Percentiles rank a stretch among this genome's conserved stretches.
These are phyloP conservation scores for Periconia macrospinosa DNA, from an alignment of 2,329 filamentous ascomycete species.

Conservation along the genomic window DNA sequence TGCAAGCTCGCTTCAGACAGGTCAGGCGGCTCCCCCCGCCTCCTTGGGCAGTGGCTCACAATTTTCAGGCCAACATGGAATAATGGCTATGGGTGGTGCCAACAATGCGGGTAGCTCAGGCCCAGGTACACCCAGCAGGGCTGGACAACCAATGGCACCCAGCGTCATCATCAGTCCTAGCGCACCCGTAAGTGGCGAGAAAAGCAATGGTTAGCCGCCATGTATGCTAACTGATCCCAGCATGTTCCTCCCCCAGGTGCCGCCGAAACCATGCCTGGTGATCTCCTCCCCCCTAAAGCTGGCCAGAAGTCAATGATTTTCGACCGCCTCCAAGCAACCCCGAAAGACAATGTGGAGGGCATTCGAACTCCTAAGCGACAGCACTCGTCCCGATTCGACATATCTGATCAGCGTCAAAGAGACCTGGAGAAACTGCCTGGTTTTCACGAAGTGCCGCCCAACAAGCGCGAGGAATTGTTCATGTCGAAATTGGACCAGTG, in stretches of 20 bases:
- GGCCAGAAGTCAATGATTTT: conserved; percentile 87
- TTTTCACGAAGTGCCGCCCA: conserved; percentile 96
- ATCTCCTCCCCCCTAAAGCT: conserved; percentile 90
- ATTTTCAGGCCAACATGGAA: conserved; percentile 35
- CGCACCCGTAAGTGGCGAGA: conserved; percentile 60
- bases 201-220: not conserved
- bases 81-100: conserved; percentile 34
- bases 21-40: conserved; percentile 33
- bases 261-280: conserved; percentile 96
- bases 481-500: conserved; percentile 99
- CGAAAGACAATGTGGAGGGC: conserved; percentile 94
- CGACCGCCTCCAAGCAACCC: conserved; percentile 86
- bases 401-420: conserved; percentile 84
- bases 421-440: conserved; percentile 96
- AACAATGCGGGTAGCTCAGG: conserved; percentile 52
- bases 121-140: conserved; percentile 63
- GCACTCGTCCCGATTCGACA: conserved; percentile 96
- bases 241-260: conserved; percentile 91
- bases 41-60: conserved; percentile 33
- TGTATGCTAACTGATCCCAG: conserved; percentile 48
- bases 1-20: conserved; percentile 32
- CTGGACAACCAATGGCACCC: conserved; percentile 68
- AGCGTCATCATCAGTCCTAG: conserved; percentile 95
- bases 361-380: conserved; percentile 94
- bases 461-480: conserved; percentile 92